A percentile compares a stretch with the other conserved stretches of the same genome.
phyloP scores from a whole-genome alignment of 139 green algal genomes.

The Chlamydomonas sp. region DNA sequence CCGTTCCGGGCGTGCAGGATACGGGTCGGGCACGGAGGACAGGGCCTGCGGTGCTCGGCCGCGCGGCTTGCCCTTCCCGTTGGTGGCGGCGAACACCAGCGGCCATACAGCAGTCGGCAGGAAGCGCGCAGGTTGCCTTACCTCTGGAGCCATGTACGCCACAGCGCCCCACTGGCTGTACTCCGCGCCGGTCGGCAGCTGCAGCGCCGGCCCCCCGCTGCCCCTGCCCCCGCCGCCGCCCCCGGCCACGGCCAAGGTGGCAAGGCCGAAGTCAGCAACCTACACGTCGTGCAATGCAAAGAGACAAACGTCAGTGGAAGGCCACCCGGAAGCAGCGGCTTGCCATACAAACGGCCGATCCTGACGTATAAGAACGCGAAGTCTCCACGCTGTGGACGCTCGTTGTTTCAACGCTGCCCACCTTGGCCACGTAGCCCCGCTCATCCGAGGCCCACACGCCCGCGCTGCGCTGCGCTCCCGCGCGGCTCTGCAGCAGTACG shows the following conservation, averaged over 20 bases:
- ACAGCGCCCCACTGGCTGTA: not conserved
- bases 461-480: not conserved
- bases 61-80: too few relatives aligned
- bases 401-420: not conserved
- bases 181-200: too few relatives aligned
- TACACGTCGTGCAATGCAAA: not conserved
- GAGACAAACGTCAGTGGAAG: not conserved
- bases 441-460: not conserved
- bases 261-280: constrained; percentile 20
- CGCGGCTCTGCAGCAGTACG: constrained; percentile 15
- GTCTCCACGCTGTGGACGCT: too few relatives aligned
- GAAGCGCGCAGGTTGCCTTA: too few relatives aligned
- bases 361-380: too few relatives aligned
- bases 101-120: too few relatives aligned
- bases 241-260: not conserved
- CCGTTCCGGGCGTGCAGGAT: too few relatives aligned
- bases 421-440: constrained; percentile 24
- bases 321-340: not conserved
- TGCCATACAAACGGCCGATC: too few relatives aligned
- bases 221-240: too few relatives aligned
- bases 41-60: too few relatives aligned
- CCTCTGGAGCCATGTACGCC: constrained; percentile 12
- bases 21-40: too few relatives aligned
- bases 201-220: not conserved
- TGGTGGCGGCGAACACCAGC: too few relatives aligned